These are phyloP conservation scores for Trifolium pratense DNA, from an alignment of 306 rosid genomes.

Conservation along the genomic window DNA sequence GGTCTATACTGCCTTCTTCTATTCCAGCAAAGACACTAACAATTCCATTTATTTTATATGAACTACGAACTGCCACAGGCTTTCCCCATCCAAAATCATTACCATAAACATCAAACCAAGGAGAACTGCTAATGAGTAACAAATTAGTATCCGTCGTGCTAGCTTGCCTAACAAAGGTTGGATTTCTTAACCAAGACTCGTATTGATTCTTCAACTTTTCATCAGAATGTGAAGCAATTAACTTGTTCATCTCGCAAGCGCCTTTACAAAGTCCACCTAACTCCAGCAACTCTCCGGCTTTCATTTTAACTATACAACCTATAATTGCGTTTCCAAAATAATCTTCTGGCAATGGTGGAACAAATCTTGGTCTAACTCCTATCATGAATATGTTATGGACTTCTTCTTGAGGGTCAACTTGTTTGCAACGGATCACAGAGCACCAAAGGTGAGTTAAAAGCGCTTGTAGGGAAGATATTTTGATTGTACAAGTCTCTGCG, in stretches of 20 bases:
- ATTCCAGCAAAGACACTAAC: background rate
- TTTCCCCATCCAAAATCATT: too few relatives aligned
- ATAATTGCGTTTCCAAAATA: background rate
- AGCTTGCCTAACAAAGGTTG: background rate
- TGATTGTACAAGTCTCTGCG: background rate
- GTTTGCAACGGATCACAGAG: constrained; percentile 30
- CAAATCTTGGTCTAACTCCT: constrained; percentile 37
- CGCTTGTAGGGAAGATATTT: constrained; percentile 53
- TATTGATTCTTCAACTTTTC: constrained; percentile 1
- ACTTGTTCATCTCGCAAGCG: constrained; percentile 43
- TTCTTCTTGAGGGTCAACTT: constrained; percentile 24
- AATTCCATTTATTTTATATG: background rate
- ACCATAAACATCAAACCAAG: too few relatives aligned
- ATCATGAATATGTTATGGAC: constrained; percentile 22
- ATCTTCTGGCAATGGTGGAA: background rate
- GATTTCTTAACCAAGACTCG: background rate
- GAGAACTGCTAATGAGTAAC: background rate
- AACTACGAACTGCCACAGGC: too few relatives aligned
- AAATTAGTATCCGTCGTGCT: background rate
- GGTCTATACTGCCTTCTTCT: background rate
- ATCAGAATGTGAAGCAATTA: constrained; percentile 18
- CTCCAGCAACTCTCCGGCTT: background rate
- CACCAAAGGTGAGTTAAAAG: constrained; percentile 48
- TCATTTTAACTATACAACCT: background rate
- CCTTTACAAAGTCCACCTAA: constrained; percentile 37